These are phyloP conservation scores for Xylaria longipes DNA, from an alignment of 495 filamentous ascomycete species.

Conservation along the genomic window DNA sequence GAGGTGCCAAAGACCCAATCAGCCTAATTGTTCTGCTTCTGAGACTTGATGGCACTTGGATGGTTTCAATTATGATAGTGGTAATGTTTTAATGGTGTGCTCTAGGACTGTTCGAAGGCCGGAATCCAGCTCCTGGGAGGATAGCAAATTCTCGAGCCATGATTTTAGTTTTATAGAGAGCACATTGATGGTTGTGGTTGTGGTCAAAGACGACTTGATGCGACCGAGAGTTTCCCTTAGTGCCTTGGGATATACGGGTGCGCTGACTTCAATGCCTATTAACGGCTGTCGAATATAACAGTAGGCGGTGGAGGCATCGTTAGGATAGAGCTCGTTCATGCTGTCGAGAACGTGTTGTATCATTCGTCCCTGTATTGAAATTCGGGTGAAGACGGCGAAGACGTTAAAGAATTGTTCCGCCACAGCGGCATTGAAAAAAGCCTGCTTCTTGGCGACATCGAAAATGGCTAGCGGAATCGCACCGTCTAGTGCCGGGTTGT, in stretches of 20 bases:
- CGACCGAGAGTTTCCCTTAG: constrained; percentile 68
- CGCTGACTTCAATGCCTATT: constrained; percentile 65
- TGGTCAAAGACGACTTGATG: constrained; percentile 56
- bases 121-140: constrained; percentile 65
- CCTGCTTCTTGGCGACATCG: constrained; percentile 82
- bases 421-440: constrained; percentile 65
- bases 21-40: constrained; percentile 4
- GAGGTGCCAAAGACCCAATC: constrained; percentile 19
- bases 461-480: constrained; percentile 94
- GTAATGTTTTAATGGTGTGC: constrained; percentile 56
- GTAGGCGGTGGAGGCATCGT: constrained; percentile 63
- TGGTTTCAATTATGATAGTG: constrained; percentile 26
- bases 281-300: constrained; percentile 76
- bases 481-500: constrained; percentile 83
- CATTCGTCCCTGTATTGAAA: constrained; percentile 71
- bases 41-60: neutral
- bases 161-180: constrained; percentile 62
- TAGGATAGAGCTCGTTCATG: constrained; percentile 64
- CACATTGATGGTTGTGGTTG: constrained; percentile 47
- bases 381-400: constrained; percentile 68
- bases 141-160: constrained; percentile 66
- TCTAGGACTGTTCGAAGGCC: constrained; percentile 70
- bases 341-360: constrained; percentile 74
- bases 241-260: constrained; percentile 74
- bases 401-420: constrained; percentile 81